Evolutionary conservation across 2,329 filamentous ascomycete genomes (phyloP).

Genomic region (Hypoxylon sp.): DNA sequence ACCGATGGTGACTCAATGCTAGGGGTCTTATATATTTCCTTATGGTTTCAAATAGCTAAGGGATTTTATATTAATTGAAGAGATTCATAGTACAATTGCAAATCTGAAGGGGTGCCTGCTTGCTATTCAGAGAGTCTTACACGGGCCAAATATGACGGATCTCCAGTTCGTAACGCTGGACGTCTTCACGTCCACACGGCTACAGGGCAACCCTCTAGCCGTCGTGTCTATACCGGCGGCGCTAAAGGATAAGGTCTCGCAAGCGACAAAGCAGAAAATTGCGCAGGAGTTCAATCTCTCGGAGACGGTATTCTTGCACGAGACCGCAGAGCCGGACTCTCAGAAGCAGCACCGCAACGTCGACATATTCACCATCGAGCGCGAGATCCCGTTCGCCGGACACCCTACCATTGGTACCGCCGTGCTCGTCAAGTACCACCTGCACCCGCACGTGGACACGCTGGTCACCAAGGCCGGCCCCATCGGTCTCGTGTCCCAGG

Average conservation of each 20-base stretch:
- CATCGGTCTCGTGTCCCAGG: conserved; percentile 54
- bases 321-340: conserved; percentile 53
- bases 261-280: conserved; percentile 70
- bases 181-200: conserved; percentile 68
- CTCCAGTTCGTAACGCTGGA: conserved; percentile 69
- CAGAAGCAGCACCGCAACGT: conserved; percentile 57
- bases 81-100: not conserved
- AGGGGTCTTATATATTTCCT: not conserved
- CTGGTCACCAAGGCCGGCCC: conserved; percentile 71
- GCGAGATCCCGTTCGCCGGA: conserved; percentile 73
- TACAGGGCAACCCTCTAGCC: conserved; percentile 72
- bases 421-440: conserved; percentile 60
- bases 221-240: conserved; percentile 67
- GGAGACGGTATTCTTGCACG: conserved; percentile 75
- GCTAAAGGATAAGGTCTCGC: conserved; percentile 59
- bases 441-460: conserved; percentile 57
- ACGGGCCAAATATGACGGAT: conserved; percentile 34
- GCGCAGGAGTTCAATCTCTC: conserved; percentile 75
- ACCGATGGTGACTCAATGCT: conserved; percentile 18
- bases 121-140: not conserved
- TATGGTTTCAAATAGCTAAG: not conserved
- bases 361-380: conserved; percentile 71
- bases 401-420: conserved; percentile 74
- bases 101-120: not conserved
- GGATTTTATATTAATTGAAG: not conserved